Evolutionary conservation across 2,329 filamentous ascomycete species (phyloP).

Genomic region (Penicillium aurantiogriseum): DNA sequence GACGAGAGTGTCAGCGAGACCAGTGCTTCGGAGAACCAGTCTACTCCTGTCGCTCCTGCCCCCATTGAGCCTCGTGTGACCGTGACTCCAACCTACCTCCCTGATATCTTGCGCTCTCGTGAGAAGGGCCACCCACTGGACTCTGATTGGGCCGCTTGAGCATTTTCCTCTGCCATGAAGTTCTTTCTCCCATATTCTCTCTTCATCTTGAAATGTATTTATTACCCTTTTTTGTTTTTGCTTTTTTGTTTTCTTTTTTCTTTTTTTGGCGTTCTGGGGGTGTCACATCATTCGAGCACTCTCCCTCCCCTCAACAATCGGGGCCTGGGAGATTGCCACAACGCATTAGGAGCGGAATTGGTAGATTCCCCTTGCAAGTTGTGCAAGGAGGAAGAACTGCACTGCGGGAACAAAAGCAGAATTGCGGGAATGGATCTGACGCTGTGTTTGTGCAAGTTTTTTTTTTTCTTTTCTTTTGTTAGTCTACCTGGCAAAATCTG

Average conservation of each 20-base stretch:
- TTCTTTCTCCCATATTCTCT: conserved; percentile 8
- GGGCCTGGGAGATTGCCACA: conserved; percentile 17
- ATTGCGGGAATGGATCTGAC: conserved; percentile 14
- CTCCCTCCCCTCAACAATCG: conserved; percentile 5
- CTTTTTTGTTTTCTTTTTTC: conserved; percentile 5
- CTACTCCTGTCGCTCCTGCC: conserved; percentile 23
- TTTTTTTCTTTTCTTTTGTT: conserved; percentile 13
- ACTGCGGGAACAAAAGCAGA: conserved; percentile 17
- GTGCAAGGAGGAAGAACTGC: conserved; percentile 7
- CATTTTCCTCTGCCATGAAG: neutral
- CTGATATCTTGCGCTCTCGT: conserved; percentile 31
- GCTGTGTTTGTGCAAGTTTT: conserved; percentile 5
- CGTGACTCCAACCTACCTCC: conserved; percentile 36
- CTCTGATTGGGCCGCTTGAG: conserved; percentile 46
- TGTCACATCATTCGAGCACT: conserved; percentile 31
- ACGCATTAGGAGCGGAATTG: conserved; percentile 18
- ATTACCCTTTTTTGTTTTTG: conserved; percentile 24
- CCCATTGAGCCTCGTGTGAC: conserved; percentile 37
- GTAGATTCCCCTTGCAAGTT: conserved; percentile 9
- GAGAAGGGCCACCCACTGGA: conserved; percentile 46
- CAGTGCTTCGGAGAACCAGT: conserved; percentile 39
- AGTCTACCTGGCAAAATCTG: conserved; percentile 3
- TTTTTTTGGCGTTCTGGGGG: conserved; percentile 36
- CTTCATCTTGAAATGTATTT: conserved; percentile 33
- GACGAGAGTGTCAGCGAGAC: conserved; percentile 48